A percentile compares a stretch with the other conserved stretches of the same genome.
Evolutionary conservation across 176 grass and related monocot species (phyloP).

Genomic region (Poa pratensis): DNA sequence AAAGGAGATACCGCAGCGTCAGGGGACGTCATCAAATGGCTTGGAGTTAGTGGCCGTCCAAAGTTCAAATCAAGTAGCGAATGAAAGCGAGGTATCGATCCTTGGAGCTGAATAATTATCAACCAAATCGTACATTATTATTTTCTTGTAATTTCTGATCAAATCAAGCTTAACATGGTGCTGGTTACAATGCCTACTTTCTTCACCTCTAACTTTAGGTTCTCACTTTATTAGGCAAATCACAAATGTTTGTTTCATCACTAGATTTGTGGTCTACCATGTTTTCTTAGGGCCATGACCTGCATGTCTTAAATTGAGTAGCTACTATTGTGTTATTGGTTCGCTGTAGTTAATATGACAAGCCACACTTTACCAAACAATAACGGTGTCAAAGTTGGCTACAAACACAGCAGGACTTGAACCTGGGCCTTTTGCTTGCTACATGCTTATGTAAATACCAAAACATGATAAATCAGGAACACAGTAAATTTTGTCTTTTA

Average conservation of each 20-base stretch:
- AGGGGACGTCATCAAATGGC: conserved; percentile 36
- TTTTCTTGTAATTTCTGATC: conserved; percentile 7
- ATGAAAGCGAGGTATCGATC: conserved; percentile 47
- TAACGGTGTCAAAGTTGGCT: conserved; percentile 14
- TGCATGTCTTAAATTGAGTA: background rate
- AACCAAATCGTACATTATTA: conserved; percentile 28
- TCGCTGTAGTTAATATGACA: background rate
- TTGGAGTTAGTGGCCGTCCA: background rate
- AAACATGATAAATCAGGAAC: background rate
- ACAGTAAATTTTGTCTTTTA: conserved; percentile 16
- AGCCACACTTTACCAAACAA: conserved; percentile 12
- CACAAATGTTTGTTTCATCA: conserved; percentile 26
- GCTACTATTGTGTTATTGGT: background rate
- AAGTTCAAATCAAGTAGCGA: conserved; percentile 21
- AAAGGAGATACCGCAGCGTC: conserved; percentile 41
- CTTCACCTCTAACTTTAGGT: conserved; percentile 15
- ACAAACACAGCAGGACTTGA: background rate
- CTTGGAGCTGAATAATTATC: conserved; percentile 27
- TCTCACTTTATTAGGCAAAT: conserved; percentile 28
- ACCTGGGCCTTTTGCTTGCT: background rate
- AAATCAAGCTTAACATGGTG: background rate
- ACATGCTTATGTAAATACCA: conserved; percentile 29
- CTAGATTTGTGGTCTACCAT: background rate
- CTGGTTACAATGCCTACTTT: conserved; percentile 24
- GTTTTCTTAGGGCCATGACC: conserved; percentile 15